Percentiles rank a stretch among this genome's conserved stretches.
These are phyloP conservation scores for Kurtzmaniella natalensis DNA, from an alignment of 1,139 yeast species.

Conservation along the genomic window DNA sequence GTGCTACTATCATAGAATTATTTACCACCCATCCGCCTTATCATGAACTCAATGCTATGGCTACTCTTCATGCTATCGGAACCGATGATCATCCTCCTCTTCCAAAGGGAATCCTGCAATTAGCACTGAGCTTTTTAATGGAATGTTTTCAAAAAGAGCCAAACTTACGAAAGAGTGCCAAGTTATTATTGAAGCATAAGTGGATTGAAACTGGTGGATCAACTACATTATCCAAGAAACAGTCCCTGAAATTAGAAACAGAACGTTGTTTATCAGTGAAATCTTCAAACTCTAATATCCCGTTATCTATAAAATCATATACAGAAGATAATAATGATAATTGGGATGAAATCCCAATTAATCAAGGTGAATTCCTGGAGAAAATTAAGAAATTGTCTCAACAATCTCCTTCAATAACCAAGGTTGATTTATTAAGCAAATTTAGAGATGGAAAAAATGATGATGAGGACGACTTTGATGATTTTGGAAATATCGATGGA, in stretches of 20 bases:
- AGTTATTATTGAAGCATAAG: slow-evolving; percentile 50
- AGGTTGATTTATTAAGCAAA: slow-evolving; percentile 26
- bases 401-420: slow-evolving; percentile 11
- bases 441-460: slow-evolving; percentile 21
- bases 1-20: slow-evolving; percentile 87
- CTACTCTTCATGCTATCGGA: slow-evolving; percentile 90
- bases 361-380: slow-evolving; percentile 21
- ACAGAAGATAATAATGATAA: slow-evolving; percentile 29
- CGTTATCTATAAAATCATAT: slow-evolving; percentile 10
- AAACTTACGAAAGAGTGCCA: slow-evolving; percentile 53
- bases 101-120: slow-evolving; percentile 55
- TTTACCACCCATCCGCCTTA: slow-evolving; percentile 88
- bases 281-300: slow-evolving; percentile 1
- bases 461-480: slow-evolving; percentile 17
- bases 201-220: slow-evolving; percentile 46
- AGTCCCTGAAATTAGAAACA: too few species aligned
- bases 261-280: neutral
- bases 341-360: slow-evolving; percentile 30
- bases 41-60: slow-evolving; percentile 75
- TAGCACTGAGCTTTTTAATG: slow-evolving; percentile 58
- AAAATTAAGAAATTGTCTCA: slow-evolving; percentile 13
- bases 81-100: slow-evolving; percentile 78
- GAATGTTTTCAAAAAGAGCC: slow-evolving; percentile 82
- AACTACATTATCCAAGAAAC: slow-evolving; percentile 3
- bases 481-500: slow-evolving; percentile 3